Evolutionary conservation across 2,329 filamentous ascomycete genomes (phyloP).

Genomic region (Camptophora hylomeconis): DNA sequence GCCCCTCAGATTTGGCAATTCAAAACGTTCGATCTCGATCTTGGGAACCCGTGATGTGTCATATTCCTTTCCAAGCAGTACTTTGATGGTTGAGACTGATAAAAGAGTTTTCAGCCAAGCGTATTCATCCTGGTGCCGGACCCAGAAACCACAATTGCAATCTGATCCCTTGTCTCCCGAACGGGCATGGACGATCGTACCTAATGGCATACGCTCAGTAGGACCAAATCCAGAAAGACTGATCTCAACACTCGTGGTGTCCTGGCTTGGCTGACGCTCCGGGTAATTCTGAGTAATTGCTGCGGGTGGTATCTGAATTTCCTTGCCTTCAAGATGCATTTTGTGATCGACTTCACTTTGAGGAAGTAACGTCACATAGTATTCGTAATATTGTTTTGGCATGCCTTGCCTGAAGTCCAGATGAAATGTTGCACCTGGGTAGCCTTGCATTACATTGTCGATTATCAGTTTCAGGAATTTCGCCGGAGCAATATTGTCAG

Average conservation of each 20-base stretch:
- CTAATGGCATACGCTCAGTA: conserved; percentile 20
- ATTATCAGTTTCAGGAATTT: conserved; percentile 25
- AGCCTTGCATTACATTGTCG: conserved; percentile 29
- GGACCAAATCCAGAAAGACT: conserved; percentile 18
- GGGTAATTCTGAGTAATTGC: conserved; percentile 16
- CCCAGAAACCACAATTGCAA: conserved; percentile 26
- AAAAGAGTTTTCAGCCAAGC: conserved; percentile 19
- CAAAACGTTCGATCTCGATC: conserved; percentile 32
- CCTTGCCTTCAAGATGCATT: conserved; percentile 18
- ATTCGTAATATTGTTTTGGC: conserved; percentile 24
- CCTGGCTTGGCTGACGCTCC: conserved; percentile 16
- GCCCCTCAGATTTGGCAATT: conserved; percentile 29
- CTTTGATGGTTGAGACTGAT: conserved; percentile 13
- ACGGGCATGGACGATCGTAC: conserved; percentile 22
- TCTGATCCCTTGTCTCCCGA: conserved; percentile 25
- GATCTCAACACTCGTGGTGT: conserved; percentile 12
- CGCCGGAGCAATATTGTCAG: conserved; percentile 22
- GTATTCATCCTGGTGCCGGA: conserved; percentile 20
- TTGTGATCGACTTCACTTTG: conserved; percentile 19
- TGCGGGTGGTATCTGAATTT: conserved; percentile 17
- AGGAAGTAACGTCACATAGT: conserved; percentile 20
- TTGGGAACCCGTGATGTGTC: conserved; percentile 14
- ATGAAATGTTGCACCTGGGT: conserved; percentile 27
- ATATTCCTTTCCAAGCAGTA: conserved; percentile 27
- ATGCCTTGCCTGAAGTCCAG: conserved; percentile 23